phyloP scores from a whole-genome alignment of 2,329 filamentous ascomycete genomes.

The Leptosphaerulina australis region DNA sequence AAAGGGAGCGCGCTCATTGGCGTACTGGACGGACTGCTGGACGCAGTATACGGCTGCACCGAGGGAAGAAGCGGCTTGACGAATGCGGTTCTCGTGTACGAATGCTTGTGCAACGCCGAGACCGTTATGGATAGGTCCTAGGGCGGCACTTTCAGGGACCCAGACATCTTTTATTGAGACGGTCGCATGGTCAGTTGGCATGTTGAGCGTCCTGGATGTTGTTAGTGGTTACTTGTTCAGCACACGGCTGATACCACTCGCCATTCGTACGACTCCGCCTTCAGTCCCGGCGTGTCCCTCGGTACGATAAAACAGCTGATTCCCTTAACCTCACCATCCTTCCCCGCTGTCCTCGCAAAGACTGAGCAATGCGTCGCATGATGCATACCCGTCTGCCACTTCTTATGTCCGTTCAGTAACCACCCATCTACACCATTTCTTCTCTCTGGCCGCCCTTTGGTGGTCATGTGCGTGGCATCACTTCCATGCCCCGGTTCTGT shows the following conservation, averaged over 20 bases:
- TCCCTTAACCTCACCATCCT: slow-evolving; percentile 59
- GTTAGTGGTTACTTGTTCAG: slow-evolving; percentile 10
- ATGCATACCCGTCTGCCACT: slow-evolving; percentile 70
- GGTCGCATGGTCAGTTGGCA: slow-evolving; percentile 70
- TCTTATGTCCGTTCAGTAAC: slow-evolving; percentile 64
- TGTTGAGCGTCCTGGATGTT: slow-evolving; percentile 63
- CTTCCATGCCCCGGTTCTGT: slow-evolving; percentile 68
- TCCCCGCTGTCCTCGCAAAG: slow-evolving; percentile 64
- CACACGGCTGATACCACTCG: slow-evolving; percentile 15
- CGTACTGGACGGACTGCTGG: slow-evolving; percentile 62
- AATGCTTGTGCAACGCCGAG: slow-evolving; percentile 68
- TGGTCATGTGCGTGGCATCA: slow-evolving; percentile 68
- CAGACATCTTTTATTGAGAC: slow-evolving; percentile 63
- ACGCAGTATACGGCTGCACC: slow-evolving; percentile 67
- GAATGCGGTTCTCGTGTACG: slow-evolving; percentile 69
- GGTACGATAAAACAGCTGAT: slow-evolving; percentile 68
- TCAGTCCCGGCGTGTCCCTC: slow-evolving; percentile 57
- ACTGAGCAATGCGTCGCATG: slow-evolving; percentile 66
- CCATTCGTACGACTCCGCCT: slow-evolving; percentile 65
- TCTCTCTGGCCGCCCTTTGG: slow-evolving; percentile 55
- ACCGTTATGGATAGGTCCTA: slow-evolving; percentile 61
- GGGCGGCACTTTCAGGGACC: slow-evolving; percentile 59
- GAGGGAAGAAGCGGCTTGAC: slow-evolving; percentile 67
- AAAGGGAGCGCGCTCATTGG: slow-evolving; percentile 61
- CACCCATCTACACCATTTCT: slow-evolving; percentile 56